Evolutionary conservation across 73 alveolate genomes (phyloP).

Genomic region (Paramecium tetraurelia): DNA sequence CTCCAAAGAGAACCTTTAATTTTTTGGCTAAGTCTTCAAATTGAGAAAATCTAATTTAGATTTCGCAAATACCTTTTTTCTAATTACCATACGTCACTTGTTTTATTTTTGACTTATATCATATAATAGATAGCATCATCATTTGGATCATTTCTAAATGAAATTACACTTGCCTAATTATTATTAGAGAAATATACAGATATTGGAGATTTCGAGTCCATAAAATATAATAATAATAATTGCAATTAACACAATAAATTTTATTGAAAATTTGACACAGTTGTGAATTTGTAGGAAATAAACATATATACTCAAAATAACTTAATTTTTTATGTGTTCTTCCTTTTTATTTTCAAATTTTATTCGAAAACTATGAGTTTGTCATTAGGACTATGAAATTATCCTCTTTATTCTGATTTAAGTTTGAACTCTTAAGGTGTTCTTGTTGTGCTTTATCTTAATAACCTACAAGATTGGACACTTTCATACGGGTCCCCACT

Average conservation of each 20-base stretch:
- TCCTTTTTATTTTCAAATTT: not conserved
- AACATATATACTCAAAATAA: not conserved
- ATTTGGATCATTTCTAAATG: conserved; percentile 16
- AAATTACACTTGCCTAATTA: not conserved
- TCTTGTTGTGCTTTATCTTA: not conserved
- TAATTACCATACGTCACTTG: conserved; percentile 1
- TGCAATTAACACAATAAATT: not conserved
- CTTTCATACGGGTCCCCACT: not conserved
- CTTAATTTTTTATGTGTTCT: not conserved
- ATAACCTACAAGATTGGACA: not conserved
- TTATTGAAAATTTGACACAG: not conserved
- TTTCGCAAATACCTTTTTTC: conserved; percentile 31
- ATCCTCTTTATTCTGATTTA: not conserved
- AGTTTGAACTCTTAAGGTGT: not conserved
- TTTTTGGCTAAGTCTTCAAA: conserved; percentile 51
- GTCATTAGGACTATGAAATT: not conserved
- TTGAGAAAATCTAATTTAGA: conserved; percentile 5
- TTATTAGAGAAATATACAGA: not conserved
- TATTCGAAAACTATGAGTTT: not conserved
- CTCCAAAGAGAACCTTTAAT: conserved; percentile 52
- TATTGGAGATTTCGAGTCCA: not conserved
- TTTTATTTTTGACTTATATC: not conserved
- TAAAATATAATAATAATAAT: not conserved
- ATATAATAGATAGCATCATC: conserved; percentile 1
- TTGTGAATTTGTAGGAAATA: not conserved